Percentiles rank a stretch among this genome's conserved stretches.
These are phyloP conservation scores for Adansonia grandidieri DNA, from an alignment of 441 rosid species.

Conservation along the genomic window DNA sequence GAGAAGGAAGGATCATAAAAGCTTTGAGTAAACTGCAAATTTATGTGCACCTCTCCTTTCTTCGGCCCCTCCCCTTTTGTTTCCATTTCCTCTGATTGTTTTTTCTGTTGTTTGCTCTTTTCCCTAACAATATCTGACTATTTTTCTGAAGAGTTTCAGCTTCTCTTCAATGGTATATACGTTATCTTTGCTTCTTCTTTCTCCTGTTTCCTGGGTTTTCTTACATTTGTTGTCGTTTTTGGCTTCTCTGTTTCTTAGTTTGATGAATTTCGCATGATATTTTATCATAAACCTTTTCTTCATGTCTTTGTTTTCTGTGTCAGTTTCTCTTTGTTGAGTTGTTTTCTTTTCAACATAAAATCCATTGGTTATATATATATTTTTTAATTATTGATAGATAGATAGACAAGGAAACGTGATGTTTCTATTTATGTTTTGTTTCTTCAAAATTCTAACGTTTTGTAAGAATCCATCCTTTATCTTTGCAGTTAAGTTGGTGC, in stretches of 20 bases:
- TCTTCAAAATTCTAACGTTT: background rate
- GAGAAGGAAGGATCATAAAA: constrained; percentile 22
- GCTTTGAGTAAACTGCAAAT: constrained; percentile 40
- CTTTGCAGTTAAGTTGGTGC: background rate
- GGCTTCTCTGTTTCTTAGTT: background rate
- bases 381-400: no score
- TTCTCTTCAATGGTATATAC: constrained; percentile 22
- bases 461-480: background rate
- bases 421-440: background rate
- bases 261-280: background rate
- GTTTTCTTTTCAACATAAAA: background rate
- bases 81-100: constrained; percentile 26
- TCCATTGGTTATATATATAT: background rate
- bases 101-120: background rate
- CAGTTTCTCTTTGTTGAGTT: constrained; percentile 4
- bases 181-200: background rate
- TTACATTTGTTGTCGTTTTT: background rate
- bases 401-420: background rate
- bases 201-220: background rate
- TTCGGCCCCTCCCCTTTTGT: background rate
- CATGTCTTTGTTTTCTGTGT: background rate
- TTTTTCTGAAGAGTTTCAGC: background rate
- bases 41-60: constrained; percentile 22
- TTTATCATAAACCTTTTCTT: background rate
- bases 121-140: background rate